phyloP scores from a whole-genome alignment of 140 eudicot genomes.

The Oenanthe javanica region DNA sequence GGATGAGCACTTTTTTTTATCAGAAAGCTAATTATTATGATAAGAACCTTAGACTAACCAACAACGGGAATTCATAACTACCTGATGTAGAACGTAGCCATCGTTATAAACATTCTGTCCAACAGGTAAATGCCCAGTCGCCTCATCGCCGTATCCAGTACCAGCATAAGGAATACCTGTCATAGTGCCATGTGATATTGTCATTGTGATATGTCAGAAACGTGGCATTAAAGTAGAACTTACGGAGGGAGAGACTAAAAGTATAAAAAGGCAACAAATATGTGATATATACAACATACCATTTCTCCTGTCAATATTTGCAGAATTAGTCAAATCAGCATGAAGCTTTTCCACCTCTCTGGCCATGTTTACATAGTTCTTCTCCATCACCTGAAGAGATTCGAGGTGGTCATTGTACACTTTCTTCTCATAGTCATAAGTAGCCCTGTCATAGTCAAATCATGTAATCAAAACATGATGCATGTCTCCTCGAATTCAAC shows the following conservation, averaged over 20 bases:
- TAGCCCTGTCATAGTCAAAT: constrained; percentile 47
- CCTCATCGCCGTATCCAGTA: constrained; percentile 57
- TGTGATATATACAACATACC: constrained; percentile 30
- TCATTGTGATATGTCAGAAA: neutral
- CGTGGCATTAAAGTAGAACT: neutral
- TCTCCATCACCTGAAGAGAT: constrained; percentile 97
- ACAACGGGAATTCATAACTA: constrained; percentile 33
- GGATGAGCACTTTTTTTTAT: neutral
- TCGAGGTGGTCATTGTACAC: constrained; percentile 84
- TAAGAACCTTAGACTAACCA: neutral
- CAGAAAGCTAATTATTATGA: neutral
- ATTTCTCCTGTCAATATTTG: constrained; percentile 58
- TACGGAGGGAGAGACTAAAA: neutral
- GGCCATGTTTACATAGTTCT: constrained; percentile 88
- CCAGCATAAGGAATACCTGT: constrained; percentile 61
- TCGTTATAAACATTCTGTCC: constrained; percentile 43
- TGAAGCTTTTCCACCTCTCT: constrained; percentile 93
- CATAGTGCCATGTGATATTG: neutral
- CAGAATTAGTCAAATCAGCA: constrained; percentile 53
- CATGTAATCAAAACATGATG: neutral
- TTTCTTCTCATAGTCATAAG: constrained; percentile 83
- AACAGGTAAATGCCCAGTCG: constrained; percentile 44
- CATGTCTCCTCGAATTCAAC: neutral
- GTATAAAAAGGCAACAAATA: neutral
- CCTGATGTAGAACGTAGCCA: constrained; percentile 59